These are phyloP conservation scores for Salix dunnii DNA, from an alignment of 345 rosid genomes.

Conservation along the genomic window DNA sequence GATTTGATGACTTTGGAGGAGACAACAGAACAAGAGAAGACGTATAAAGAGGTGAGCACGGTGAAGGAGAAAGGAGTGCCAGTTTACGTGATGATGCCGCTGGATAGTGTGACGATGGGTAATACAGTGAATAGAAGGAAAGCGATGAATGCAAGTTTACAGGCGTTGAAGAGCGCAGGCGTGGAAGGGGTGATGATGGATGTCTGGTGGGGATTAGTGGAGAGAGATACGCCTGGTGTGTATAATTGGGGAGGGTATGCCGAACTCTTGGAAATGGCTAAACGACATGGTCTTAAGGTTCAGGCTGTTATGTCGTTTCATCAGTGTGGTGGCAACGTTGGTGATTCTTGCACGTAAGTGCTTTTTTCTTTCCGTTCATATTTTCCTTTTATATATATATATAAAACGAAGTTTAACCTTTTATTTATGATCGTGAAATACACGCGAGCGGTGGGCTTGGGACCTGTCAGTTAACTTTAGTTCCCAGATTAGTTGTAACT, in stretches of 20 bases:
- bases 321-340: conserved; percentile 99
- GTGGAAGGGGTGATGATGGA: conserved; percentile 96
- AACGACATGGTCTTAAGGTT: conserved; percentile 81
- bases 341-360: conserved; percentile 84
- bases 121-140: conserved; percentile 77
- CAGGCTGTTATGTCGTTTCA: conserved; percentile 99
- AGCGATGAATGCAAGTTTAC: conserved; percentile 92
- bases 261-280: conserved; percentile 89
- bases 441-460: neutral
- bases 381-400: too few relatives aligned
- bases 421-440: neutral
- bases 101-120: conserved; percentile 82
- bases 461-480: neutral
- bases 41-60: conserved; percentile 29
- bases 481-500: neutral
- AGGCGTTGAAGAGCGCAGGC: conserved; percentile 93
- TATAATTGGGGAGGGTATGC: conserved; percentile 95
- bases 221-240: conserved; percentile 70
- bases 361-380: neutral
- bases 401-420: neutral
- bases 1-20: conserved; percentile 22
- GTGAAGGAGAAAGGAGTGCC: conserved; percentile 59
- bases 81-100: conserved; percentile 97
- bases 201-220: conserved; percentile 99
- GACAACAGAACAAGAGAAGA: conserved; percentile 22